Conservation (phyloP, 2,329 filamentous ascomycete species). For the Ceratocystis eucalypticola region DNA sequence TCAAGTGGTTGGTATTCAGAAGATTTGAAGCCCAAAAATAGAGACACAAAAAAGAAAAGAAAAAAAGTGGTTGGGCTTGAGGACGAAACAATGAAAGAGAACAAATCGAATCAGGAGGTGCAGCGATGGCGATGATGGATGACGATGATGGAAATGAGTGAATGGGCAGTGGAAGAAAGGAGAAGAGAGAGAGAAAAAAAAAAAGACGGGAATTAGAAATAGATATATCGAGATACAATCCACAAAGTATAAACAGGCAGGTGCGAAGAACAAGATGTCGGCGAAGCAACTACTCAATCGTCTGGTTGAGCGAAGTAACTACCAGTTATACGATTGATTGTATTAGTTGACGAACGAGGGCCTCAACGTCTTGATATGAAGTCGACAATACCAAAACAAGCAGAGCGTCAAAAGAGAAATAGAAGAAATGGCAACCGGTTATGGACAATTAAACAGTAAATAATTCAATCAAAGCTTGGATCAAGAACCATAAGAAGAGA, state of each 20-base stretch:
- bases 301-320: neutral
- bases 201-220: neutral
- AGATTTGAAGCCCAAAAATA: neutral
- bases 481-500: neutral
- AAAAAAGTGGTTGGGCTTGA: neutral
- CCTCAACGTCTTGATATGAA: neutral
- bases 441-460: neutral
- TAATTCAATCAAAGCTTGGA: neutral
- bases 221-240: neutral
- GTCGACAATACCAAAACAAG: neutral
- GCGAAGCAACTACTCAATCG: neutral
- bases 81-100: neutral
- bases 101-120: neutral
- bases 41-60: neutral
- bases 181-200: neutral
- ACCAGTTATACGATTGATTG: neutral
- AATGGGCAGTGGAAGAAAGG: constrained; percentile 4
- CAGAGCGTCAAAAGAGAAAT: neutral
- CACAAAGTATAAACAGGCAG: neutral
- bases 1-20: neutral
- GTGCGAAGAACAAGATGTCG: neutral
- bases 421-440: neutral
- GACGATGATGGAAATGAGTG: neutral
- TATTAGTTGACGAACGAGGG: neutral
- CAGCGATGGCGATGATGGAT: neutral